phyloP scores from a whole-genome alignment of 2,329 filamentous ascomycete species.

The Daldinia sp. region DNA sequence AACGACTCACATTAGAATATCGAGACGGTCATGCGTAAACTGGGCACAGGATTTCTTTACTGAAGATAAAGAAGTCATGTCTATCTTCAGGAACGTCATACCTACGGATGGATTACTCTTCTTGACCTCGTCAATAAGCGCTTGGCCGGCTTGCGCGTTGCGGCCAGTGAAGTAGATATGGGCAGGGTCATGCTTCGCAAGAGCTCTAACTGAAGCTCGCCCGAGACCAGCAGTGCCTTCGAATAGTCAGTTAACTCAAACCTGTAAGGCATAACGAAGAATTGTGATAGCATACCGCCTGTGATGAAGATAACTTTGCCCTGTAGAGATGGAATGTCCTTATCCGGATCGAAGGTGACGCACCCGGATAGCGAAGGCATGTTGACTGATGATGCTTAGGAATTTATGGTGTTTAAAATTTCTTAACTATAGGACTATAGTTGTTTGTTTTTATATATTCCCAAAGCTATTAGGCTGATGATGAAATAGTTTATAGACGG shows the following conservation, averaged over 20 bases:
- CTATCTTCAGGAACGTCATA: conserved; percentile 55
- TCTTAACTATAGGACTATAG: no score
- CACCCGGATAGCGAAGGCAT: conserved; percentile 41
- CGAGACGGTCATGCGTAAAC: conserved; percentile 54
- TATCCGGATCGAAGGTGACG: conserved; percentile 49
- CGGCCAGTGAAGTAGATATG: conserved; percentile 67
- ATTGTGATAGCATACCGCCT: conserved; percentile 50
- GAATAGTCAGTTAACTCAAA: background rate
- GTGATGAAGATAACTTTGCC: conserved; percentile 59
- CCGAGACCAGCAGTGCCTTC: conserved; percentile 58
- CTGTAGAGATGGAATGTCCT: conserved; percentile 54
- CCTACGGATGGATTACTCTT: conserved; percentile 40
- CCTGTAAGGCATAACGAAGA: background rate
- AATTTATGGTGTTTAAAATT: no score
- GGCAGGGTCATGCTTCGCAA: conserved; percentile 59
- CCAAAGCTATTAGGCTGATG: background rate
- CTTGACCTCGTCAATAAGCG: conserved; percentile 55
- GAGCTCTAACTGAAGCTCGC: conserved; percentile 55
- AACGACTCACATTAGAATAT: conserved; percentile 55
- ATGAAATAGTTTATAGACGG: background rate
- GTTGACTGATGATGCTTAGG: background rate
- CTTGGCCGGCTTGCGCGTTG: conserved; percentile 57
- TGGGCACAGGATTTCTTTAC: conserved; percentile 53
- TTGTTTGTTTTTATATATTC: no score
- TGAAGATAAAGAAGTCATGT: conserved; percentile 56